A percentile compares a stretch with the other conserved stretches of the same genome.
Conservation (phyloP, 2,329 filamentous ascomycete species). For the Hypoxylon sp. region DNA sequence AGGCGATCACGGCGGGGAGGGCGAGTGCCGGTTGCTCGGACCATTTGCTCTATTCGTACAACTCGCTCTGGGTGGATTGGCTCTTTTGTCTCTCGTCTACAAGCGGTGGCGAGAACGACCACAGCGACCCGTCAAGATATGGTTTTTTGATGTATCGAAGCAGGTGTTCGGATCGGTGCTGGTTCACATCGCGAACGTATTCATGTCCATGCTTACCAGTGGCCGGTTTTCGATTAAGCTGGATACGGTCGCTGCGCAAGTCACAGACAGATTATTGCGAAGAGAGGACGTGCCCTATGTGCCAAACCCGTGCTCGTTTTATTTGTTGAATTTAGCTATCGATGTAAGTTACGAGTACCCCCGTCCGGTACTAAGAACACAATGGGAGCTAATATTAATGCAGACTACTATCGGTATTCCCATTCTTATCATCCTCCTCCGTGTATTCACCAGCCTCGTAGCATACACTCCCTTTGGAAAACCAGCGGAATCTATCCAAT, state of each 20-base stretch:
- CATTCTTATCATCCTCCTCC: constrained; percentile 88
- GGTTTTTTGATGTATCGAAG: constrained; percentile 97
- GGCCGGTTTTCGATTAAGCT: constrained; percentile 78
- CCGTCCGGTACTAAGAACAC: constrained; percentile 1
- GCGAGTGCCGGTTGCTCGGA: constrained; percentile 87
- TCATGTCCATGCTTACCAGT: constrained; percentile 96
- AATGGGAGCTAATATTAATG: constrained; percentile 32
- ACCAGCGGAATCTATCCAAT: constrained; percentile 87
- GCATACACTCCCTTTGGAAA: constrained; percentile 79
- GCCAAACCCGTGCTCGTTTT: constrained; percentile 97
- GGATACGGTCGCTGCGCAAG: constrained; percentile 54
- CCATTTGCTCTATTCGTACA: constrained; percentile 93
- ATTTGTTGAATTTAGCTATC: constrained; percentile 91
- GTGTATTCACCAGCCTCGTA: constrained; percentile 76
- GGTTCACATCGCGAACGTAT: constrained; percentile 89
- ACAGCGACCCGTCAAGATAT: constrained; percentile 92
- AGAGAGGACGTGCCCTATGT: constrained; percentile 64
- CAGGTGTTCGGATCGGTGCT: constrained; percentile 94
- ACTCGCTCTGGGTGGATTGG: constrained; percentile 82
- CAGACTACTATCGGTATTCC: constrained; percentile 96
- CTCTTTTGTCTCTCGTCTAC: constrained; percentile 85
- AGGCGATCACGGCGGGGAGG: constrained; percentile 59
- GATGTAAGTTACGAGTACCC: constrained; percentile 72
- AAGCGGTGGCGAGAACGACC: constrained; percentile 94
- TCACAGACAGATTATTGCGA: constrained; percentile 50